Evolutionary conservation across 306 rosid species (phyloP).

Genomic region (Macrotyloma uniflorum): DNA sequence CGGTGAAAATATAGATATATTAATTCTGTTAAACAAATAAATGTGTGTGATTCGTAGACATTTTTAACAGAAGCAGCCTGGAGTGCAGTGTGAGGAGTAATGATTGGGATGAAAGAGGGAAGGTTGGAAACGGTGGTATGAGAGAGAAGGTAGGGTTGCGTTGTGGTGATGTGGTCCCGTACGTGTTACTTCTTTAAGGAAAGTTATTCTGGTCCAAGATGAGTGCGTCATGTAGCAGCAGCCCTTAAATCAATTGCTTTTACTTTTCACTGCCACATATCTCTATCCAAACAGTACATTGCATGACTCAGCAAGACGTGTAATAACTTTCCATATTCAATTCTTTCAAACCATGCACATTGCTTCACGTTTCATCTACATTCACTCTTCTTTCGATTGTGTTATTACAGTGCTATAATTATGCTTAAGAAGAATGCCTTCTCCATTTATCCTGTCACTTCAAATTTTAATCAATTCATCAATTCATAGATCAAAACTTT

Average conservation of each 20-base stretch:
- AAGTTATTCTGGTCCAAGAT: slow-evolving; percentile 27
- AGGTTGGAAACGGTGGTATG: slow-evolving; percentile 3
- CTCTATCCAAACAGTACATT: slow-evolving; percentile 1
- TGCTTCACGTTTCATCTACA: slow-evolving; percentile 37
- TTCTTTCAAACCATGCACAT: slow-evolving; percentile 24
- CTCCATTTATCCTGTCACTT: too few species aligned
- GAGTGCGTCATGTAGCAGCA: slow-evolving; percentile 11
- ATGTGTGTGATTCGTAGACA: slow-evolving; percentile 26
- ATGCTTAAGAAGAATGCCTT: background rate
- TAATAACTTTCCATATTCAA: background rate
- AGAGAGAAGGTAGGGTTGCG: slow-evolving; percentile 13
- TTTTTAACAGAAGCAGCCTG: slow-evolving; percentile 13
- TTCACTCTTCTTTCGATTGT: background rate
- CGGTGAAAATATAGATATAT: too few species aligned
- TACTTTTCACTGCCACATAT: slow-evolving; percentile 26
- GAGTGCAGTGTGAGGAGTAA: slow-evolving; percentile 28
- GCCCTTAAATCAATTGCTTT: slow-evolving; percentile 2
- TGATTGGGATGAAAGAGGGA: slow-evolving; percentile 40
- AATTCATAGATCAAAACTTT: too few species aligned
- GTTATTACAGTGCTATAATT: background rate
- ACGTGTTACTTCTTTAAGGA: slow-evolving; percentile 21
- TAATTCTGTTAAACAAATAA: background rate
- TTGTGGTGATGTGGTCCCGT: slow-evolving; percentile 33
- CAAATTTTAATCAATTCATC: too few species aligned
- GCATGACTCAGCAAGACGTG: slow-evolving; percentile 27